phyloP scores from a whole-genome alignment of 805 yeast species.

The Pichia nakasei region DNA sequence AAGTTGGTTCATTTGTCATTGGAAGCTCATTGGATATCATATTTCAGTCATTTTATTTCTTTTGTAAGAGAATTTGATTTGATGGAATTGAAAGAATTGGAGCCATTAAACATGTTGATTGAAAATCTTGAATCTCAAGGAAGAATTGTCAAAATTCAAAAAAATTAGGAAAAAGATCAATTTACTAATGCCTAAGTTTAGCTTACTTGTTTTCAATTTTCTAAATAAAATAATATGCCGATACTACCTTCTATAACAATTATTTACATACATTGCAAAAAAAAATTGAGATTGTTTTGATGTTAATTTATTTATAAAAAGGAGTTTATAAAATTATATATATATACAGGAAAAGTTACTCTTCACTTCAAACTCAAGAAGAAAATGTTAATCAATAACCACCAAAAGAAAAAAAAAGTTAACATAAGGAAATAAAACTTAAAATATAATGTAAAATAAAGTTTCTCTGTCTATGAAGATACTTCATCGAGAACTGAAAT shows the following conservation, averaged over 20 bases:
- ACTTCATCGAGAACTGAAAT: neutral
- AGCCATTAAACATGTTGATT: constrained; percentile 69
- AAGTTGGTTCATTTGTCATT: constrained; percentile 82
- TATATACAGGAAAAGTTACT: neutral
- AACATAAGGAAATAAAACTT: neutral
- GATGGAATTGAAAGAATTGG: constrained; percentile 70
- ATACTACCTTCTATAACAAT: no score
- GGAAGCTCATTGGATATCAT: constrained; percentile 97
- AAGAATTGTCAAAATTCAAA: constrained; percentile 39
- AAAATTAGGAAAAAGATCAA: no score
- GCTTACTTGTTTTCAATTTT: no score
- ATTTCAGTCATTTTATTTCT: constrained; percentile 88
- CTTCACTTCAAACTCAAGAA: neutral
- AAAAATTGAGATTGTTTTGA: no score
- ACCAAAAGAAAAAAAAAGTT: neutral
- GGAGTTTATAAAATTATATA: neutral
- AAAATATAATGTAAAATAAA: neutral
- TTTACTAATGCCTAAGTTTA: no score
- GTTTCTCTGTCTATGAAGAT: neutral
- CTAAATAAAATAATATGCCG: no score
- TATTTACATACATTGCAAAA: no score
- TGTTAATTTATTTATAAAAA: neutral
- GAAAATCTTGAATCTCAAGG: constrained; percentile 81
- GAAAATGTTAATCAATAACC: neutral
- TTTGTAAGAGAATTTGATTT: constrained; percentile 78